Evolutionary conservation across 2,329 filamentous ascomycete species (phyloP).

Genomic region (Thermoascus crustaceus): DNA sequence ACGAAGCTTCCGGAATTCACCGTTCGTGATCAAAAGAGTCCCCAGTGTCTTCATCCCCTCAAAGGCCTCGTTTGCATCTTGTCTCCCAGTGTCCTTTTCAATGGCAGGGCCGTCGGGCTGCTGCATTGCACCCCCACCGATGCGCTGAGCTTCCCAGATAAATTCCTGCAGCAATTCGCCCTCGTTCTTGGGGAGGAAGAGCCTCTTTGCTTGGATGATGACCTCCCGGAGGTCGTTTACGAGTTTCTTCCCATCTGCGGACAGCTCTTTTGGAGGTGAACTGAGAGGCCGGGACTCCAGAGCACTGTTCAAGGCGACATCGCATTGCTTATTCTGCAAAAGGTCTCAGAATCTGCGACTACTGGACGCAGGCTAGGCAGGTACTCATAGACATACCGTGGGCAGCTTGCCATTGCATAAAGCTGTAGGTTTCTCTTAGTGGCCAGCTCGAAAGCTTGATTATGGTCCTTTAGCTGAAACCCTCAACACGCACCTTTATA

Average conservation of each 20-base stretch:
- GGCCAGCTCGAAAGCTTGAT: constrained; percentile 9
- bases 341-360: constrained; percentile 3
- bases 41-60: constrained; percentile 83
- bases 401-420: constrained; percentile 87
- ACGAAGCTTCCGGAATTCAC: constrained; percentile 87
- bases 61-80: constrained; percentile 75
- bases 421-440: constrained; percentile 41
- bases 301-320: constrained; percentile 85
- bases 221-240: constrained; percentile 70
- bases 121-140: constrained; percentile 55
- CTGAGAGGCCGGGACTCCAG: constrained; percentile 62
- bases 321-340: constrained; percentile 81
- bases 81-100: constrained; percentile 66
- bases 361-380: background rate
- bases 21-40: constrained; percentile 85
- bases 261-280: constrained; percentile 67
- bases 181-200: constrained; percentile 88
- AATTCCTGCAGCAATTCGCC: constrained; percentile 94
- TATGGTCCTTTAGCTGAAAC: background rate
- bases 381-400: constrained; percentile 62
- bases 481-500: constrained; percentile 45
- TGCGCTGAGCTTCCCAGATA: constrained; percentile 82
- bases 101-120: constrained; percentile 60
- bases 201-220: constrained; percentile 72
- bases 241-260: constrained; percentile 69